Percentiles rank a stretch among this genome's conserved stretches.
Conservation (phyloP, 1,284 basidiomycete species). For the Pterulicium gracile region DNA sequence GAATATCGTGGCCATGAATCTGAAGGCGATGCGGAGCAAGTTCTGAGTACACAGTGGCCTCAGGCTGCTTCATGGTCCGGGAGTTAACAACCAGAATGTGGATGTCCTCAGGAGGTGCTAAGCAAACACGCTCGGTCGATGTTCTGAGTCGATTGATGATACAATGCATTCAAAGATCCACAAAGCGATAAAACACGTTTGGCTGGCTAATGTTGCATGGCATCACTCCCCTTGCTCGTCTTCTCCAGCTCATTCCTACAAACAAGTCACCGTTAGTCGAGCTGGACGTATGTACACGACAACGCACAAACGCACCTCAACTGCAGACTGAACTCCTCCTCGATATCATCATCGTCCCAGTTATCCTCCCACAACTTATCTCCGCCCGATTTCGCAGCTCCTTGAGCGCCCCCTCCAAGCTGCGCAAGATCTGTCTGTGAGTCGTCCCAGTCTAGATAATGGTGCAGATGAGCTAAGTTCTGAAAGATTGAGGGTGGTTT, state of each 20-base stretch:
- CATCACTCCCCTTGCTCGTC: conserved; percentile 37
- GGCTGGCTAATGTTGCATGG: conserved; percentile 43
- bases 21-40: no score
- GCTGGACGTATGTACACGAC: no score
- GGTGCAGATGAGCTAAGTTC: neutral
- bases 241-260: conserved; percentile 60
- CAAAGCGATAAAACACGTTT: conserved; percentile 9
- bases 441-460: conserved; percentile 69
- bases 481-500: neutral
- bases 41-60: no score
- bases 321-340: conserved; percentile 95
- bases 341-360: conserved; percentile 99
- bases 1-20: no score
- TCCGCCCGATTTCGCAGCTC: conserved; percentile 60
- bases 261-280: conserved; percentile 1
- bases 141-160: no score
- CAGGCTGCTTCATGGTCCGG: no score
- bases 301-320: conserved; percentile 56
- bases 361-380: conserved; percentile 98
- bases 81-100: no score
- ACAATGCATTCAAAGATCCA: conserved; percentile 10
- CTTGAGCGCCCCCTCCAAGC: conserved; percentile 58
- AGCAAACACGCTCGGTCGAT: no score
- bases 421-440: conserved; percentile 73
- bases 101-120: no score